Base-by-base conservation (phyloP, 495 filamentous ascomycete species). In the Penicillium odoratum region DNA sequence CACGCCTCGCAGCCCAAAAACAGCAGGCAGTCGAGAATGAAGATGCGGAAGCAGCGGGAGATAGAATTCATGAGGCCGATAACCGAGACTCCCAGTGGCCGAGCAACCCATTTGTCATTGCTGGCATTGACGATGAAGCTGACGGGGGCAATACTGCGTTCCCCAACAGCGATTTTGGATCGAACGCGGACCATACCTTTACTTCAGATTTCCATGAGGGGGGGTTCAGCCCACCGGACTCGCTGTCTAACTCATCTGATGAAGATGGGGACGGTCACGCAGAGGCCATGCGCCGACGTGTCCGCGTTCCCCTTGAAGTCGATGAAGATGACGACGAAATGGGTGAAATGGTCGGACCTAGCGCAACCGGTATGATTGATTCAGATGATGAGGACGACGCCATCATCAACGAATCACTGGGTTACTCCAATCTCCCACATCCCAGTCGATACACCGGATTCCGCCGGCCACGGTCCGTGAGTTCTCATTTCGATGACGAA, bases 1-100 rank as follows among this genome's bases (percentile, higher is more conserved):
- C 87, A 30, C 85, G 91, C 21, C 83, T 97, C 1, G 92, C 92
- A 13, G 81, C 88, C 63, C 90, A 92, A 59, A 88, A 88, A 61
- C 85, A 88, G 59, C 86, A 85, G 63, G 78, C 79, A 9, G 68
- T 71, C 10, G 73, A 73, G 46, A 69, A 64, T 7, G 61, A 54
- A 0, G 60, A 64, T 49, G 58, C 33, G 5, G 67, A 69, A n/a
- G 61, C 60, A 0, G 38, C 62, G 49, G 43, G 16, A 3, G 25
- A 42, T 34, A 48, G 28, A 31, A 11, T 29, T 6, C 46, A 48
- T 16, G 46, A 52, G 31, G 56, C 53, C 15, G 67, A 66, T 5
- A 63, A 53, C 42, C 51, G 54, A 40, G 71, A 72, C 18, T 66
- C 70, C 4, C 64, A 68, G 15, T 80, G 74, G 75, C 66, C 72